Evolutionary conservation across 1,284 basidiomycete species (phyloP).

Genomic region (Golubevia pallescens): DNA sequence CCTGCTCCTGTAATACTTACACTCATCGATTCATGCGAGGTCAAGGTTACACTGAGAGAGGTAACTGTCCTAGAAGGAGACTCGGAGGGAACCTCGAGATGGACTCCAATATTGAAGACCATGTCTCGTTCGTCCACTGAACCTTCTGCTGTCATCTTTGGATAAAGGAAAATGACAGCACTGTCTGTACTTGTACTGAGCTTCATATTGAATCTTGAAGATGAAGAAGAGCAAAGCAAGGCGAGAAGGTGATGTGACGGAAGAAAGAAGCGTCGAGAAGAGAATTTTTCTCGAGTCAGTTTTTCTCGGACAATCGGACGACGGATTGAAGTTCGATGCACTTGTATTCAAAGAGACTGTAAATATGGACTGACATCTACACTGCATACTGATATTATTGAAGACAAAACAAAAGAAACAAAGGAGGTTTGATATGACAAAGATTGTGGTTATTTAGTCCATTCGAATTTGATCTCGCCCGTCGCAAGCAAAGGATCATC

Average conservation of each 20-base stretch:
- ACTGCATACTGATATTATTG: no score
- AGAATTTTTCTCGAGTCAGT: not conserved
- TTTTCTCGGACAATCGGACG: no score
- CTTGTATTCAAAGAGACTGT: not conserved
- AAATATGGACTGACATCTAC: no score
- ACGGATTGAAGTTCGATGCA: no score
- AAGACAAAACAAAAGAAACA: no score
- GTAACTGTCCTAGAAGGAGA: not conserved
- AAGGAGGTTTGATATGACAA: no score
- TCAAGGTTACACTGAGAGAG: not conserved
- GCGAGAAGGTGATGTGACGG: no score
- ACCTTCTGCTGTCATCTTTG: not conserved
- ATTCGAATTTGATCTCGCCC: constrained; percentile 60
- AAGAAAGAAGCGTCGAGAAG: not conserved
- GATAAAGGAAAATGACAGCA: not conserved
- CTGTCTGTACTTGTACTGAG: not conserved
- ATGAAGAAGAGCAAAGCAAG: no score
- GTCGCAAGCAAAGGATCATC: constrained; percentile 50
- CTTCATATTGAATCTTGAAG: not conserved
- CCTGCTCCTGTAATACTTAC: not conserved
- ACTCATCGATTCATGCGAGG: not conserved
- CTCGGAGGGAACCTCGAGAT: not conserved
- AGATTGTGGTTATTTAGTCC: constrained; percentile 43
- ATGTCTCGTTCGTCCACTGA: not conserved
- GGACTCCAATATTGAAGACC: not conserved